phyloP scores from a whole-genome alignment of 139 green algal species.

The Coelastrella sp. region DNA sequence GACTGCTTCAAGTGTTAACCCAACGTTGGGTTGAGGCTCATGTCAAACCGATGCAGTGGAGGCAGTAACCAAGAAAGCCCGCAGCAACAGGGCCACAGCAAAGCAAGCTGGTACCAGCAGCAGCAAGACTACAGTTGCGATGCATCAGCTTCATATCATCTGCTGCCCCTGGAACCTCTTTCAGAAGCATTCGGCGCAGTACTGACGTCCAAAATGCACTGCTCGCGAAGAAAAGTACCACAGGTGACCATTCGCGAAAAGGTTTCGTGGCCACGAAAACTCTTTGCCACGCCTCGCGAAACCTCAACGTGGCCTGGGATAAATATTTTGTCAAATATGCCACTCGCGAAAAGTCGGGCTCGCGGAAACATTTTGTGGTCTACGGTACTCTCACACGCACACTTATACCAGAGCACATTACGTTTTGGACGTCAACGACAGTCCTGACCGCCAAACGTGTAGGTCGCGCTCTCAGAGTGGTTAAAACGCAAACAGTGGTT shows the following conservation, averaged over 20 bases:
- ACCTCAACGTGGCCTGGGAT: background rate
- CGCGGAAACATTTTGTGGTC: slow-evolving; percentile 3
- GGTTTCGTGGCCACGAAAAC: background rate
- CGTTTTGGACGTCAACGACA: no score
- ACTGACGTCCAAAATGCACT: background rate
- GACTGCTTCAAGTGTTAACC: background rate
- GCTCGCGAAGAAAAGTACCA: background rate
- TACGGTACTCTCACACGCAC: background rate
- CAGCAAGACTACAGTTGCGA: background rate
- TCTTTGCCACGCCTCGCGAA: background rate
- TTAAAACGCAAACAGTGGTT: no score
- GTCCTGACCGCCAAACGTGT: no score
- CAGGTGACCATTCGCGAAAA: background rate
- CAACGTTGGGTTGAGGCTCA: background rate
- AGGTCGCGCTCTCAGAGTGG: no score
- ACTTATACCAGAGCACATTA: no score
- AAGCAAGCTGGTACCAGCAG: no score
- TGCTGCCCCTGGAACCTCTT: background rate
- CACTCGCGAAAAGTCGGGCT: slow-evolving; percentile 1
- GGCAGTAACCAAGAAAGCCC: background rate
- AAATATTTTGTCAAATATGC: background rate
- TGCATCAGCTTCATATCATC: background rate
- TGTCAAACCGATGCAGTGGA: background rate
- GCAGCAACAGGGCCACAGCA: background rate
- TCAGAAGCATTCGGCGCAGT: background rate